Conservation (phyloP, 768 basidiomycete genomes). For the Heimioporus sp. region DNA sequence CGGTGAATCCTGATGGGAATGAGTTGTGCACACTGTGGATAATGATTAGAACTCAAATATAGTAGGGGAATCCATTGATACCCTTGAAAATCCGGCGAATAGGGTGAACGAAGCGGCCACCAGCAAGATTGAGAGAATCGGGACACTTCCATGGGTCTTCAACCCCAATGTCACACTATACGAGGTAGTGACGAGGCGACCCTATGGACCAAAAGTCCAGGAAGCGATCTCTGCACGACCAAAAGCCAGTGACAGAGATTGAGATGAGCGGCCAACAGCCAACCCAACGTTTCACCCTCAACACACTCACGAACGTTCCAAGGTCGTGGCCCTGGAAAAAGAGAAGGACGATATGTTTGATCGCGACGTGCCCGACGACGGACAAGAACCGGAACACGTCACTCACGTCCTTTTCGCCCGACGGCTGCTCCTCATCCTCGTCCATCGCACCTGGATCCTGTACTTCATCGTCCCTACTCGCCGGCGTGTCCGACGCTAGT, state of each 20-base stretch:
- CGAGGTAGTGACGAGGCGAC: not conserved
- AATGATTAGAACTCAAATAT: too few relatives aligned
- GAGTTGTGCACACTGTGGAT: too few relatives aligned
- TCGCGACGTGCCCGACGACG: constrained; percentile 92
- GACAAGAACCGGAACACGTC: constrained; percentile 95
- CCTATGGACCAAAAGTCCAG: constrained; percentile 4
- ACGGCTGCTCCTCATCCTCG: constrained; percentile 29
- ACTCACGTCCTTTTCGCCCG: constrained; percentile 53
- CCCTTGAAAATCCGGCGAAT: too few relatives aligned
- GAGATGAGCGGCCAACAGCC: not conserved
- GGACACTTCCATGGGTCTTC: too few relatives aligned
- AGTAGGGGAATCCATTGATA: too few relatives aligned
- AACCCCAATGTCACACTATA: not conserved
- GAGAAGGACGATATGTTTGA: constrained; percentile 96
- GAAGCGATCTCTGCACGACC: not conserved
- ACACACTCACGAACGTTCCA: too few relatives aligned
- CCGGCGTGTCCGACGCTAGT: not conserved
- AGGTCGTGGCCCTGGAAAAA: too few relatives aligned
- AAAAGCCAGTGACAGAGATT: not conserved
- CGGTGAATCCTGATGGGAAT: too few relatives aligned
- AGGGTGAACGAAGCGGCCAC: too few relatives aligned
- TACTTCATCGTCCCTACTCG: constrained; percentile 27
- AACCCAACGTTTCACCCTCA: not conserved
- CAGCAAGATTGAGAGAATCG: too few relatives aligned
- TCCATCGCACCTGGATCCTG: constrained; percentile 54